Evolutionary conservation across 352 stramenopile genomes (phyloP).

Genomic region (Elongisporangium prolatum): DNA sequence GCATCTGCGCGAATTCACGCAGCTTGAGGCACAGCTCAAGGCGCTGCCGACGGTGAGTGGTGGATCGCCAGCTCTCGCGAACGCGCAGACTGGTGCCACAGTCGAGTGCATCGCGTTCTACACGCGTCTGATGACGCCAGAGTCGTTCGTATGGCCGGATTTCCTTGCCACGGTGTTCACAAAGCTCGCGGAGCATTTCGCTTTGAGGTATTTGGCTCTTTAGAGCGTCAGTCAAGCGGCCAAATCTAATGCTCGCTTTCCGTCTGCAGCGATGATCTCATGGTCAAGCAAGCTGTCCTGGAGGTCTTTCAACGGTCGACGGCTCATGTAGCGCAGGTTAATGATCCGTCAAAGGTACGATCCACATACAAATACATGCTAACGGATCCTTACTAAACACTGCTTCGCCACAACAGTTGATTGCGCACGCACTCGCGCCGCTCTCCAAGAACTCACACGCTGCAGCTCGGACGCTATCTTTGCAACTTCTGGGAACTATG

Average conservation of each 20-base stretch:
- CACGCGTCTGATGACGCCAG: slow-evolving; percentile 38
- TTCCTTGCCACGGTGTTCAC: slow-evolving; percentile 50
- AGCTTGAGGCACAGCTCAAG: slow-evolving; percentile 60
- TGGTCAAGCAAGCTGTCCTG: slow-evolving; percentile 34
- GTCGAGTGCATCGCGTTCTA: slow-evolving; percentile 54
- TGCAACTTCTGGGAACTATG: slow-evolving; percentile 44
- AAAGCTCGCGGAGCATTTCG: slow-evolving; percentile 52
- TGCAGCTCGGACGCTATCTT: slow-evolving; percentile 18
- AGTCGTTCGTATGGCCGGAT: slow-evolving; percentile 60
- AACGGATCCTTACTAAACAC: background rate
- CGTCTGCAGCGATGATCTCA: slow-evolving; percentile 23
- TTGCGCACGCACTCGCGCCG: slow-evolving; percentile 16
- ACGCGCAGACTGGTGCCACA: slow-evolving; percentile 14
- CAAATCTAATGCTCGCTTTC: background rate
- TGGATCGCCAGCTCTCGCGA: slow-evolving; percentile 9
- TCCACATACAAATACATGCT: background rate
- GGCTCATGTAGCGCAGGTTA: slow-evolving; percentile 43
- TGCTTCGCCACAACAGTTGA: slow-evolving; percentile 2
- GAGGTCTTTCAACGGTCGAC: slow-evolving; percentile 30
- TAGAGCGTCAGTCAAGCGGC: background rate
- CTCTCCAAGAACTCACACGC: slow-evolving; percentile 11
- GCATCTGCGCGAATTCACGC: slow-evolving; percentile 48
- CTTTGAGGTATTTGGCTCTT: slow-evolving; percentile 20
- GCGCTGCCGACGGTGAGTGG: slow-evolving; percentile 17
- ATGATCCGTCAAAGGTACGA: slow-evolving; percentile 37